Percentiles rank a stretch among this genome's conserved stretches.
These are phyloP conservation scores for Pythium folliculosum DNA, from an alignment of 352 stramenopile species.

Conservation along the genomic window DNA sequence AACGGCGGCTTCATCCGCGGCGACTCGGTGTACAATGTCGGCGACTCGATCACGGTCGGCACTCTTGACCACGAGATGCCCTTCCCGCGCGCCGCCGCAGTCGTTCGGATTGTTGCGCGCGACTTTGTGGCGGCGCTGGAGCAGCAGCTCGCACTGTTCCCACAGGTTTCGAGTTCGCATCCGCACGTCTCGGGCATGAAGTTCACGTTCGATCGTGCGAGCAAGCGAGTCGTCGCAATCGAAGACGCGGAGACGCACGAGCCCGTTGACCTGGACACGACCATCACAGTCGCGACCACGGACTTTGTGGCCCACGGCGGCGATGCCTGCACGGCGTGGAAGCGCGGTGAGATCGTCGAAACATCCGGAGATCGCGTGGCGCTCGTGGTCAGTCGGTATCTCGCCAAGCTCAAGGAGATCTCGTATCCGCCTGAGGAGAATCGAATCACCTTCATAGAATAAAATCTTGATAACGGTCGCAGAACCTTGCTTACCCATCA, in stretches of 20 bases:
- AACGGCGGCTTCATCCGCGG: slow-evolving; percentile 89
- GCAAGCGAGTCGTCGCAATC: slow-evolving; percentile 38
- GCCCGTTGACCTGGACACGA: slow-evolving; percentile 44
- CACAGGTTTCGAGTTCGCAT: slow-evolving; percentile 26
- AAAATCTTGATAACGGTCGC: neutral
- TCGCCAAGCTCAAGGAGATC: slow-evolving; percentile 42
- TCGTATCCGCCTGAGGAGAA: slow-evolving; percentile 34
- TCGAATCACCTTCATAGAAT: neutral
- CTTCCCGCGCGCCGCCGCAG: slow-evolving; percentile 65
- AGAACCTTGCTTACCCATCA: neutral
- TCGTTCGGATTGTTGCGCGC: slow-evolving; percentile 59
- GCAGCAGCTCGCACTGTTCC: slow-evolving; percentile 76
- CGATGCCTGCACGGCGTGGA: slow-evolving; percentile 76
- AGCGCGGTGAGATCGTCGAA: slow-evolving; percentile 51
- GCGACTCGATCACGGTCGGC: slow-evolving; percentile 62
- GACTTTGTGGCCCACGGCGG: slow-evolving; percentile 77
- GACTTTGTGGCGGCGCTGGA: slow-evolving; percentile 69
- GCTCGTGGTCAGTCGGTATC: slow-evolving; percentile 40
- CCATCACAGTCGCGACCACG: slow-evolving; percentile 72
- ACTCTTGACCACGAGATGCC: slow-evolving; percentile 85
- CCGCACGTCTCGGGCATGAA: slow-evolving; percentile 69
- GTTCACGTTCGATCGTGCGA: slow-evolving; percentile 36
- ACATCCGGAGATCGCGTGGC: slow-evolving; percentile 31
- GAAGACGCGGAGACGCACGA: slow-evolving; percentile 40
- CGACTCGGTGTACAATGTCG: slow-evolving; percentile 67